Evolutionary conservation across 2,329 filamentous ascomycete species (phyloP).

Genomic region (Arthrobotrys conoides): DNA sequence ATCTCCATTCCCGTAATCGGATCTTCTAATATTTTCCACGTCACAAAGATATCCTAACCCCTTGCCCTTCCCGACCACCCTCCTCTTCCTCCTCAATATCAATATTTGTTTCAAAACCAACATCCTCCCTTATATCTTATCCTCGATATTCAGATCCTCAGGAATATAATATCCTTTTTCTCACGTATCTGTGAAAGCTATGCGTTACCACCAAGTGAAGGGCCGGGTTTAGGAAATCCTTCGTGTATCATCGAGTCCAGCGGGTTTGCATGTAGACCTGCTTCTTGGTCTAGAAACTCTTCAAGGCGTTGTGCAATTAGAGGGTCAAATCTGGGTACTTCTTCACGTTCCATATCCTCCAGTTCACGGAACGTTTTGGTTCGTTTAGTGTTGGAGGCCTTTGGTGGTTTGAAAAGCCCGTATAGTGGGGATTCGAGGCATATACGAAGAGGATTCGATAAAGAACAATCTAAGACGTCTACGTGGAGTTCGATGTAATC

Average conservation of each 20-base stretch:
- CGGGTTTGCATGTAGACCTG: neutral
- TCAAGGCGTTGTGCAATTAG: neutral
- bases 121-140: neutral
- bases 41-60: neutral
- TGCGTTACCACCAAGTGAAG: neutral
- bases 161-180: neutral
- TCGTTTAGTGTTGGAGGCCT: neutral
- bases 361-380: neutral
- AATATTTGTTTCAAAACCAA: neutral
- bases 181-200: neutral
- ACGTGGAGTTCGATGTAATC: neutral
- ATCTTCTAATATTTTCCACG: neutral
- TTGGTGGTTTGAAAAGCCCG: neutral
- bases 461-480: neutral
- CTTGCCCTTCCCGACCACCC: neutral
- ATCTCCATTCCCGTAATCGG: slow-evolving; percentile 3
- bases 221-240: neutral
- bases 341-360: neutral
- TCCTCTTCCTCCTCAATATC: neutral
- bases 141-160: neutral
- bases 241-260: neutral
- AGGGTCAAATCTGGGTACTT: neutral
- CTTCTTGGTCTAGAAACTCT: neutral
- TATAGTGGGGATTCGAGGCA: neutral
- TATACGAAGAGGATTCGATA: neutral